Evolutionary conservation across 352 stramenopile genomes (phyloP).

Genomic region (Globisporangium barbulae): DNA sequence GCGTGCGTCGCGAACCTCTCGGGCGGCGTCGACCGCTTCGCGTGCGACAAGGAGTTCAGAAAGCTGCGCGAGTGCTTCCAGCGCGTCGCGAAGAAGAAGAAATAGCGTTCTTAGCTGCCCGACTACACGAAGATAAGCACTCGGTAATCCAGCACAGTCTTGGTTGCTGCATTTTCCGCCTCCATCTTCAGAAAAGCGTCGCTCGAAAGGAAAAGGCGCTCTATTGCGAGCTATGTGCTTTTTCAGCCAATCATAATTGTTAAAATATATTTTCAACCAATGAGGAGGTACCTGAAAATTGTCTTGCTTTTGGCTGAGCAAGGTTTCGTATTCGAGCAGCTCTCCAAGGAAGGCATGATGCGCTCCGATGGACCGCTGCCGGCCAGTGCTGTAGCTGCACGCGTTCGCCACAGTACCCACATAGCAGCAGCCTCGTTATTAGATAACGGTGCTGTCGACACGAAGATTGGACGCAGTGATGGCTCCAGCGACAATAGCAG

Average conservation of each 20-base stretch:
- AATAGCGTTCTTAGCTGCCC: background rate
- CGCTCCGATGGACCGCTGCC: background rate
- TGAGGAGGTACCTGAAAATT: conserved; percentile 2
- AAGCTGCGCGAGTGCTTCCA: conserved; percentile 71
- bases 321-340: conserved; percentile 1
- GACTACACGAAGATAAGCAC: background rate
- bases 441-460: background rate
- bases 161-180: conserved; percentile 1
- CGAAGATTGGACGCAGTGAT: background rate
- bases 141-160: background rate
- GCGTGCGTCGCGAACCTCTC: conserved; percentile 68
- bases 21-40: conserved; percentile 42
- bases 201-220: background rate
- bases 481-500: conserved; percentile 18
- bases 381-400: background rate
- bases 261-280: conserved; percentile 10
- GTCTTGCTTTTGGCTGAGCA: background rate
- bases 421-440: background rate
- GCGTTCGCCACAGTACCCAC: background rate
- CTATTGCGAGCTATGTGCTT: background rate
- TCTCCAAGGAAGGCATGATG: background rate
- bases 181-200: conserved; percentile 1
- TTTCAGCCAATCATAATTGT: conserved; percentile 13
- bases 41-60: conserved; percentile 69
- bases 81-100: conserved; percentile 36